phyloP scores from a whole-genome alignment of 2,329 filamentous ascomycete genomes.

The Chalaropsis ovoidea region DNA sequence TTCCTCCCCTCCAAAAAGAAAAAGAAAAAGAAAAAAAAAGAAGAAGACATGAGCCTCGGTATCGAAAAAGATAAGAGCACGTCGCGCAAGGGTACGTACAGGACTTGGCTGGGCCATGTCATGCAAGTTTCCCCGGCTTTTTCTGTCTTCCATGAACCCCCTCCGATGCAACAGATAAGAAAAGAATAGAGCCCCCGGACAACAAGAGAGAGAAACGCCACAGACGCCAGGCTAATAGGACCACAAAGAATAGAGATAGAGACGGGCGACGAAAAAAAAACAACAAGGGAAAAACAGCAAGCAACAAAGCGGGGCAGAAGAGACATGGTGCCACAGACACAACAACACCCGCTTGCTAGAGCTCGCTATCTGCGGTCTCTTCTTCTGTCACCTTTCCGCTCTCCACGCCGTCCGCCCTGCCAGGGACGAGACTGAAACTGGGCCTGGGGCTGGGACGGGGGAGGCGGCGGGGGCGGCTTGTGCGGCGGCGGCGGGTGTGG shows the following conservation, averaged over 20 bases:
- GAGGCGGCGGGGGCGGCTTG: slow-evolving; percentile 19
- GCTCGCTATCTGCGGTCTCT: slow-evolving; percentile 14
- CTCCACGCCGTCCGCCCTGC: slow-evolving; percentile 10
- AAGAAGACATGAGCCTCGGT: neutral
- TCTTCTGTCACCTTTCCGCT: slow-evolving; percentile 23
- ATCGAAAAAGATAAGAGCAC: neutral
- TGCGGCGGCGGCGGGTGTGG: slow-evolving; percentile 15
- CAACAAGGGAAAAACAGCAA: neutral
- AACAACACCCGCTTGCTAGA: neutral
- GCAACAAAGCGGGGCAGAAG: neutral
- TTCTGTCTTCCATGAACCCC: neutral
- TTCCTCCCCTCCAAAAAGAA: neutral
- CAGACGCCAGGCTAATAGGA: neutral
- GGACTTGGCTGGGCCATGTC: neutral
- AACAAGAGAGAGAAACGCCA: neutral
- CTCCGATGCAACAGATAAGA: neutral
- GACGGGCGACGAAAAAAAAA: neutral
- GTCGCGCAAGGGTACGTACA: neutral
- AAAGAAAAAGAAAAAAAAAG: neutral
- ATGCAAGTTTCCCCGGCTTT: neutral
- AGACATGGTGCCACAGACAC: neutral
- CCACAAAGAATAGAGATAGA: neutral
- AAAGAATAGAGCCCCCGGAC: neutral
- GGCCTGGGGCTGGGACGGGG: neutral
- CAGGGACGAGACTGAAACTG: slow-evolving; percentile 6